Percentiles rank a stretch among this genome's conserved stretches.
phyloP scores from a whole-genome alignment of 2,329 filamentous ascomycete species.

The Pezicula radicicola region DNA sequence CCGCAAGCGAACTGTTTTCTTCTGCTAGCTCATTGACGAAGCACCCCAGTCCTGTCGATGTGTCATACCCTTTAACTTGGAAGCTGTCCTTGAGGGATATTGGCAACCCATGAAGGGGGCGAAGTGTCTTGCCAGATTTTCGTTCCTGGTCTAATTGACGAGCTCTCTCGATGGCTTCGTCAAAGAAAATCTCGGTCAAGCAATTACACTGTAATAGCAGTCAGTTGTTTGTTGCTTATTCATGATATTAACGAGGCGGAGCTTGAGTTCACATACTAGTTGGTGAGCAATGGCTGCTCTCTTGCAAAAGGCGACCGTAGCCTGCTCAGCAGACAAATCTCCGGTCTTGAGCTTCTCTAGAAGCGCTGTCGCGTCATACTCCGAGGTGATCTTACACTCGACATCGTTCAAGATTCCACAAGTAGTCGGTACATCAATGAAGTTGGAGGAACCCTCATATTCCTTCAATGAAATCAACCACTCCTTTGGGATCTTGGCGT shows the following conservation, averaged over 20 bases:
- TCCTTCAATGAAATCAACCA: conserved; percentile 13
- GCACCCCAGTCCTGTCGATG: conserved; percentile 50
- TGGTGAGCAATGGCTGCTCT: conserved; percentile 46
- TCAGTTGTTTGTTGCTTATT: background rate
- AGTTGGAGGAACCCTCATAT: conserved; percentile 9
- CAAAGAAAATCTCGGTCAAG: conserved; percentile 43
- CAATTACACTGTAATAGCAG: conserved; percentile 33
- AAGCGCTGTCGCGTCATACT: conserved; percentile 20
- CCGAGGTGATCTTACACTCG: conserved; percentile 14
- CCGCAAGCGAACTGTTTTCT: conserved; percentile 51
- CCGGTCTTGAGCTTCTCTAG: conserved; percentile 14
- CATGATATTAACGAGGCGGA: background rate
- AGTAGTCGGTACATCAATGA: conserved; percentile 18
- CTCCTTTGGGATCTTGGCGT: conserved; percentile 16
- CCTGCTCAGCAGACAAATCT: conserved; percentile 27
- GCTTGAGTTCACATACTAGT: conserved; percentile 28
- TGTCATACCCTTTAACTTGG: conserved; percentile 46
- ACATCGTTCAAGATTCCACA: conserved; percentile 15
- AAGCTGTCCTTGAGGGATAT: conserved; percentile 58
- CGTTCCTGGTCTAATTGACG: conserved; percentile 42
- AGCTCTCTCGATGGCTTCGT: conserved; percentile 39
- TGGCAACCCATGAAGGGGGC: conserved; percentile 58
- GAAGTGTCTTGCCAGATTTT: conserved; percentile 36
- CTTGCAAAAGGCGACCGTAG: conserved; percentile 43
- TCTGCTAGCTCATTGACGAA: conserved; percentile 48